Conservation (phyloP, 2,329 filamentous ascomycete species). For the Fusarium fujikuroi region DNA sequence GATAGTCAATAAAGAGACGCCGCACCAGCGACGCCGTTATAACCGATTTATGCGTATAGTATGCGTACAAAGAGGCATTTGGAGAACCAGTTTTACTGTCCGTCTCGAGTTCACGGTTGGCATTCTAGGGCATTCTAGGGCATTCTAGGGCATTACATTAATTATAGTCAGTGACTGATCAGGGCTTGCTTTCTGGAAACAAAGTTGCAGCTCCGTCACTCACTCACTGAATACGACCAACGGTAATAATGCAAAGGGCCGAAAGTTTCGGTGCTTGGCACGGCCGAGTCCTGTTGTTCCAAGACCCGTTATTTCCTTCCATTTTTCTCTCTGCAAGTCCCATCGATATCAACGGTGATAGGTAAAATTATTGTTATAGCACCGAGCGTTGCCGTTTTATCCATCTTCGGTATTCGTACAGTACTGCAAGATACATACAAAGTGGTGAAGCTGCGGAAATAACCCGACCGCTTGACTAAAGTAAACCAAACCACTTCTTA, state of each 20-base stretch:
- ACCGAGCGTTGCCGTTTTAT: conserved; percentile 6
- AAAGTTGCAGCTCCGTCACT: not conserved
- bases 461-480: conserved; percentile 20
- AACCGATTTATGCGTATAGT: conserved; percentile 18
- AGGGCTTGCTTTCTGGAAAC: conserved; percentile 7
- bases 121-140: not conserved
- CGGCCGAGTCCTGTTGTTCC: conserved; percentile 33
- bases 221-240: not conserved
- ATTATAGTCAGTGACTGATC: not conserved
- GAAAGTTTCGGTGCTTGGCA: conserved; percentile 39
- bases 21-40: conserved; percentile 35
- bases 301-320: conserved; percentile 28
- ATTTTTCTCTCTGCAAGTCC: conserved; percentile 4
- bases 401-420: not conserved
- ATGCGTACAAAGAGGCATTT: not conserved
- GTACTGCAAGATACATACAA: no score
- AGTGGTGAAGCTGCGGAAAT: conserved; percentile 11
- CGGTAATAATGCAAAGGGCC: conserved; percentile 14
- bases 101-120: conserved; percentile 13
- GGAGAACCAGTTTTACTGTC: conserved; percentile 3
- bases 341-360: not conserved
- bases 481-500: not conserved
- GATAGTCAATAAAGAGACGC: conserved; percentile 17
- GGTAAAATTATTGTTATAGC: conserved; percentile 1
- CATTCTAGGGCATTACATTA: not conserved